A percentile compares a stretch with the other conserved stretches of the same genome.
Conservation (phyloP, 2,329 filamentous ascomycete species). For the Penicillium sp. region DNA sequence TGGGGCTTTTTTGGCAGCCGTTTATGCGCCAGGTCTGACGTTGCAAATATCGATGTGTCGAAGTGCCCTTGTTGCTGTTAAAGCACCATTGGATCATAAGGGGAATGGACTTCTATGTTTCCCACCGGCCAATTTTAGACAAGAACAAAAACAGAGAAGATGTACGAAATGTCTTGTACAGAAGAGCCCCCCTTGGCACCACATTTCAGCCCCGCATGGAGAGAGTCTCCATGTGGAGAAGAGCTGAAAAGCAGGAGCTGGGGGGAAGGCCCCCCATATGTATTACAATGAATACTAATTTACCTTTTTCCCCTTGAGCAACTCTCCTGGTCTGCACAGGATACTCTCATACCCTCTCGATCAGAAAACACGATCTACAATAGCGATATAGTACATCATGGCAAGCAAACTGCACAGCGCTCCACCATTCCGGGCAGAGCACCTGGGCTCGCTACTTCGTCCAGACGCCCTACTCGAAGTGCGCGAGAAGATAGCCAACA, state of each 20-base stretch:
- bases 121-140: no score
- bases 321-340: background rate
- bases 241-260: background rate
- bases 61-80: no score
- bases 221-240: background rate
- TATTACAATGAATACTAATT: no score
- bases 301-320: background rate
- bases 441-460: constrained; percentile 24
- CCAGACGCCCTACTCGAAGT: constrained; percentile 20
- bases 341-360: background rate
- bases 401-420: constrained; percentile 18
- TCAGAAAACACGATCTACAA: background rate
- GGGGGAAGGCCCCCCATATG: no score
- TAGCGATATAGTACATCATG: constrained; percentile 3
- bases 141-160: no score
- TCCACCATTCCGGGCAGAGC: constrained; percentile 26
- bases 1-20: no score
- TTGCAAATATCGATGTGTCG: no score
- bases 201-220: background rate
- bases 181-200: background rate
- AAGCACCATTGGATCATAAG: no score
- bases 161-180: no score
- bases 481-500: constrained; percentile 20
- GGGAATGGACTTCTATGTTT: no score
- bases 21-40: no score